A percentile compares a stretch with the other conserved stretches of the same genome.
Evolutionary conservation across 495 filamentous ascomycete species (phyloP).

Genomic region (Lasiosphaeria miniovina): DNA sequence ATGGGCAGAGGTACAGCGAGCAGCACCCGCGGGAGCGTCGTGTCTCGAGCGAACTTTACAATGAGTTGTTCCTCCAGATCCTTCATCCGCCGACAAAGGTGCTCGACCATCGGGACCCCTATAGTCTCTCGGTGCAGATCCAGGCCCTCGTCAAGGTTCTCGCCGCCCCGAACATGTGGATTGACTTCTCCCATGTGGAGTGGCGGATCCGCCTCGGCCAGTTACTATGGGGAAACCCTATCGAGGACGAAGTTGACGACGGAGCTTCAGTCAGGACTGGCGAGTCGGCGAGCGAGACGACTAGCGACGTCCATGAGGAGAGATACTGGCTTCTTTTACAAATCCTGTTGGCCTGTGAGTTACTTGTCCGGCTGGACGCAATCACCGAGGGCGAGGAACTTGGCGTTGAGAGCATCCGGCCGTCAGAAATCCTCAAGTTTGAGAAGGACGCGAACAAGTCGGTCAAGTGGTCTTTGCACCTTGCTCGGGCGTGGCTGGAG

Average conservation of each 20-base stretch:
- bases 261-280: constrained; percentile 37
- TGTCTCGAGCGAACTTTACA: constrained; percentile 52
- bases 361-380: constrained; percentile 71
- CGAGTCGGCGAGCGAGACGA: constrained; percentile 39
- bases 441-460: constrained; percentile 62
- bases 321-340: constrained; percentile 80
- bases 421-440: constrained; percentile 60
- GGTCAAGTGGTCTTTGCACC: constrained; percentile 75
- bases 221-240: constrained; percentile 67
- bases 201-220: constrained; percentile 81
- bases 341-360: constrained; percentile 71
- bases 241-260: constrained; percentile 52
- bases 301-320: constrained; percentile 46
- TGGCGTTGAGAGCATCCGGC: constrained; percentile 46
- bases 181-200: constrained; percentile 74
- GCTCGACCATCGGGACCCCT: constrained; percentile 55
- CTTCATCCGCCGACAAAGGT: constrained; percentile 57
- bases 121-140: constrained; percentile 58
- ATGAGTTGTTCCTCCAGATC: constrained; percentile 57
- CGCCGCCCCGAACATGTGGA: constrained; percentile 59
- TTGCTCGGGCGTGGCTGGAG: constrained; percentile 73
- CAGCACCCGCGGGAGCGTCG: constrained; percentile 35
- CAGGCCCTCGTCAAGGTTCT: constrained; percentile 55
- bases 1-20: constrained; percentile 44
- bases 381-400: constrained; percentile 59